These are phyloP conservation scores for Aspergillus nanangensis DNA, from an alignment of 495 filamentous ascomycete genomes.

Conservation along the genomic window DNA sequence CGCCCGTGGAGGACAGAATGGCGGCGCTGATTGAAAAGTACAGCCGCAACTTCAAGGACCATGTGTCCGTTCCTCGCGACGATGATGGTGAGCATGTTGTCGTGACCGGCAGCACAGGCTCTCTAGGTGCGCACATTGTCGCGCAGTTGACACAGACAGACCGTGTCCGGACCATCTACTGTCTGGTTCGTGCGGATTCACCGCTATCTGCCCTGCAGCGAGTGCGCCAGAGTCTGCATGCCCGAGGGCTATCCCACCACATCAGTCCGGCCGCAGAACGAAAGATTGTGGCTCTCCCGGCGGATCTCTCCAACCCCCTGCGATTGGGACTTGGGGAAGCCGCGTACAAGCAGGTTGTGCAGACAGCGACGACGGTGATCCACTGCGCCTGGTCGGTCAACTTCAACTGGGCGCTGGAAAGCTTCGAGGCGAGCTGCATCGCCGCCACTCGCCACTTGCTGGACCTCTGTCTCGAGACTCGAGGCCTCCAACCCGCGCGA, in stretches of 20 bases:
- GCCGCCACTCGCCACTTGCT: conserved; percentile 51
- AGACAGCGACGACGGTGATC: conserved; percentile 43
- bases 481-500: conserved; percentile 17
- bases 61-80: conserved; percentile 17
- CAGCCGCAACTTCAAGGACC: conserved; percentile 21
- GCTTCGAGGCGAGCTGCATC: conserved; percentile 54
- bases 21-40: conserved; percentile 28
- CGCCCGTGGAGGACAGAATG: conserved; percentile 19
- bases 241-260: conserved; percentile 16
- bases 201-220: conserved; percentile 35
- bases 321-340: conserved; percentile 40
- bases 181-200: conserved; percentile 49
- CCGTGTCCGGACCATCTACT: conserved; percentile 39
- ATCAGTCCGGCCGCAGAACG: conserved; percentile 10
- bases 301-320: conserved; percentile 26
- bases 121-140: conserved; percentile 54
- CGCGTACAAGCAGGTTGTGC: conserved; percentile 29
- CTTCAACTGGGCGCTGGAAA: conserved; percentile 56
- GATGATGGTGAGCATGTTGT: conserved; percentile 18
- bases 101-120: conserved; percentile 63
- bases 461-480: conserved; percentile 39
- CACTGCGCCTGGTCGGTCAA: conserved; percentile 70
- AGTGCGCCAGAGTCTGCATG: conserved; percentile 41
- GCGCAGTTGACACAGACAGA: conserved; percentile 24
- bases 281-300: conserved; percentile 37